Conservation (phyloP, 306 rosid species). For the Quercus cerris region DNA sequence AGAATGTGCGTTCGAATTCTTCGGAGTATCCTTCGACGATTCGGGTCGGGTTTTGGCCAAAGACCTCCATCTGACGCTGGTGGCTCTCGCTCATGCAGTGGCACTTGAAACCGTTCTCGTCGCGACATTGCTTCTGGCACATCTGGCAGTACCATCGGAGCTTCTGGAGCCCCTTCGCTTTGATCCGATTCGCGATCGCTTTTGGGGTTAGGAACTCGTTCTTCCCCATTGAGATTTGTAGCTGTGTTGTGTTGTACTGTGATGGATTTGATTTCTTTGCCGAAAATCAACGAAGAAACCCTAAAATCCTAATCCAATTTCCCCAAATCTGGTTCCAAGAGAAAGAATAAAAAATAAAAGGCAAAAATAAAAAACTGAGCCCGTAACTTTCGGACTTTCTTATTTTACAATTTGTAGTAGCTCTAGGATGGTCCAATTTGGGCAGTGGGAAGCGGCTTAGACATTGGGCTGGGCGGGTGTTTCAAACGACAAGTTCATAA, state of each 20-base stretch:
- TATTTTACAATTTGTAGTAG: too few relatives aligned
- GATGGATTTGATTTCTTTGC: neutral
- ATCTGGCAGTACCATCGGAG: slow-evolving; percentile 97
- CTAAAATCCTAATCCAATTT: too few relatives aligned
- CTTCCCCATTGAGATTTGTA: slow-evolving; percentile 58
- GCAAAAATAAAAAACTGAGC: too few relatives aligned
- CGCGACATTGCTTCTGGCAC: slow-evolving; percentile 97
- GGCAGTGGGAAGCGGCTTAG: too few relatives aligned
- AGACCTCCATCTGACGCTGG: slow-evolving; percentile 91
- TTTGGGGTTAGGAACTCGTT: slow-evolving; percentile 85
- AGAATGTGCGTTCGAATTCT: slow-evolving; percentile 67
- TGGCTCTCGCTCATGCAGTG: slow-evolving; percentile 94
- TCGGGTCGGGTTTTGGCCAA: slow-evolving; percentile 73
- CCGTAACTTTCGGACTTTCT: too few relatives aligned
- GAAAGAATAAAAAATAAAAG: too few relatives aligned
- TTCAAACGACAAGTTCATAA: too few relatives aligned
- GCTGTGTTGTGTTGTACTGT: neutral
- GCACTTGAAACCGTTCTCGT: slow-evolving; percentile 91
- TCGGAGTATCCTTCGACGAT: slow-evolving; percentile 76
- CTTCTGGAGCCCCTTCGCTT: slow-evolving; percentile 94
- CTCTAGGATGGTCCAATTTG: too few relatives aligned
- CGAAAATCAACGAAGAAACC: too few relatives aligned
- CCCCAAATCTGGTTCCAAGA: too few relatives aligned
- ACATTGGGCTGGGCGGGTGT: too few relatives aligned
- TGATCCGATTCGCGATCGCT: slow-evolving; percentile 86